phyloP scores from a whole-genome alignment of 2,329 filamentous ascomycete species.

The Calonectria hawksworthii region DNA sequence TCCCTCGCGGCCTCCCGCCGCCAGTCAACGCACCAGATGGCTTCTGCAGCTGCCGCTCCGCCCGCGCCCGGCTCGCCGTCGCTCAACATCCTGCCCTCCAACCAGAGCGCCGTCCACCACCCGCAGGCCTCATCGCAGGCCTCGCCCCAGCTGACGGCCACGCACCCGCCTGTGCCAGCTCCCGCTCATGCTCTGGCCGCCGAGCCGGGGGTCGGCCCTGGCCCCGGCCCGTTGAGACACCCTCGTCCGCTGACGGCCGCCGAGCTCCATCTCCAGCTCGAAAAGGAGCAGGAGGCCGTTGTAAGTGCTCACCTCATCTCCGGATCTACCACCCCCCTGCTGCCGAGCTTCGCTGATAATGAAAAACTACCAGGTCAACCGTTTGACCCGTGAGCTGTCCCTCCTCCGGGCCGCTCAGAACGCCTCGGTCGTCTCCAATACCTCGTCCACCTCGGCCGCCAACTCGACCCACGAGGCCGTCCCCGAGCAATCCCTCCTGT shows the following conservation, averaged over 20 bases:
- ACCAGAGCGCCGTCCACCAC: conserved; percentile 64
- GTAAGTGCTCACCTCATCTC: conserved; percentile 62
- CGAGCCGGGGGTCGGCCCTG: conserved; percentile 63
- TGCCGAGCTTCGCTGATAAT: background rate
- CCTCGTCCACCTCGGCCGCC: conserved; percentile 72
- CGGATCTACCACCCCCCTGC: background rate
- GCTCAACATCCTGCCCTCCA: conserved; percentile 70
- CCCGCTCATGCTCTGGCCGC: conserved; percentile 47
- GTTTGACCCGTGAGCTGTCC: conserved; percentile 89
- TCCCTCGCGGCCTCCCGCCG: conserved; percentile 59
- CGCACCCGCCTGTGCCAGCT: conserved; percentile 44
- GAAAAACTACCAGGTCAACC: conserved; percentile 78
- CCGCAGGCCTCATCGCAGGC: conserved; percentile 51
- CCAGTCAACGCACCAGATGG: conserved; percentile 60
- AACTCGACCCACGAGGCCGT: conserved; percentile 64
- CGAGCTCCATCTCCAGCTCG: conserved; percentile 89
- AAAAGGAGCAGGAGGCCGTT: conserved; percentile 96
- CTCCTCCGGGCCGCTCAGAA: conserved; percentile 82
- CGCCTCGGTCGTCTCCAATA: conserved; percentile 74
- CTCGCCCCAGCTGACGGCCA: conserved; percentile 46
- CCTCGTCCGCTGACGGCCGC: conserved; percentile 89
- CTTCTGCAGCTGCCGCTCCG: conserved; percentile 46
- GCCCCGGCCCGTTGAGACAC: conserved; percentile 84
- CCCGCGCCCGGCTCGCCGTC: conserved; percentile 56
- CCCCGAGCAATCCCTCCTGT: conserved; percentile 66